Evolutionary conservation across 208 protist species (phyloP).

Genomic region (Leishmania braziliensis): DNA sequence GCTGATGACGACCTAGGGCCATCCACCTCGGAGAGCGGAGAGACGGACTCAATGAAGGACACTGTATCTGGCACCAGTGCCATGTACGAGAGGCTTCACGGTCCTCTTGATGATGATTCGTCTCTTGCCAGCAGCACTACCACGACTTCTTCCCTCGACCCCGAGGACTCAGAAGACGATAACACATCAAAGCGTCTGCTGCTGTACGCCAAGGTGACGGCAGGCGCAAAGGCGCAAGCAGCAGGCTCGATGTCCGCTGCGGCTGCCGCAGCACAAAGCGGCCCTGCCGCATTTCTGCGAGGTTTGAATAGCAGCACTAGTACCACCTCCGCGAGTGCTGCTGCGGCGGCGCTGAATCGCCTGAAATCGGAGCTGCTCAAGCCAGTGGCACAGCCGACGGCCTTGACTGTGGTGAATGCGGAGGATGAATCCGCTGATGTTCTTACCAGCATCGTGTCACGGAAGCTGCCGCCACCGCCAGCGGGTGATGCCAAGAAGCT

Average conservation of each 20-base stretch:
- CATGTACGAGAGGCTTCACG: not conserved
- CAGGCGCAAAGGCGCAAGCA: constrained; percentile 7
- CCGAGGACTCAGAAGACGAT: constrained; percentile 31
- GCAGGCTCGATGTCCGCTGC: not conserved
- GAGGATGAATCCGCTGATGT: constrained; percentile 73
- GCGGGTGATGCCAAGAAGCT: constrained; percentile 66
- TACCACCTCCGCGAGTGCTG: constrained; percentile 7
- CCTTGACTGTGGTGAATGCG: constrained; percentile 73
- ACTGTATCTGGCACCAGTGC: not conserved
- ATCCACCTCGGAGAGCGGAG: not conserved
- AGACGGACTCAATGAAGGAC: not conserved
- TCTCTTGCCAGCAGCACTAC: constrained; percentile 13
- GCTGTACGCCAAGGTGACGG: constrained; percentile 51
- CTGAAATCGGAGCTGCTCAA: constrained; percentile 56
- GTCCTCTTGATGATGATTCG: constrained; percentile 14
- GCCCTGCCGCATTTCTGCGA: constrained; percentile 13
- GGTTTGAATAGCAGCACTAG: not conserved
- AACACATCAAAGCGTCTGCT: constrained; percentile 49
- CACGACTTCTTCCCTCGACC: constrained; percentile 16
- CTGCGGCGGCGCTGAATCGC: constrained; percentile 34
- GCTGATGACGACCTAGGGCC: not conserved
- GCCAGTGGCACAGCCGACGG: constrained; percentile 56
- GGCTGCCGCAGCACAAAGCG: not conserved
- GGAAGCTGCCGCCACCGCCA: constrained; percentile 63
- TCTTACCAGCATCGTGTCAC: constrained; percentile 35